A percentile compares a stretch with the other conserved stretches of the same genome.
phyloP scores from a whole-genome alignment of 2,329 filamentous ascomycete genomes.

The Escovopsis weberi region DNA sequence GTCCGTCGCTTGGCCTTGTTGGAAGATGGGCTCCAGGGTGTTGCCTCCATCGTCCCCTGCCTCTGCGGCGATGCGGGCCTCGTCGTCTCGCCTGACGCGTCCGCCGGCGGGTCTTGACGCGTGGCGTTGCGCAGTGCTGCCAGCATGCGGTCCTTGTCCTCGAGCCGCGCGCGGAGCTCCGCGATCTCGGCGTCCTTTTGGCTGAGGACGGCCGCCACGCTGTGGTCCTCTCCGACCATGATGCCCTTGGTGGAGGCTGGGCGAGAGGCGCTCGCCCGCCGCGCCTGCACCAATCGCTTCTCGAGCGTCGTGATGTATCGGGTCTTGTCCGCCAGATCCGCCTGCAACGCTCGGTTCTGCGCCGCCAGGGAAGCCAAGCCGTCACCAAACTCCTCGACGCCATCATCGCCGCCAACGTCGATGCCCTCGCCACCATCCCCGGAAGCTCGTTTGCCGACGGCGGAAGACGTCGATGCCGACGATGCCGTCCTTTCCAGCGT shows the following conservation, averaged over 20 bases:
- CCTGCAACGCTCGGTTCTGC: conserved; percentile 84
- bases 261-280: conserved; percentile 77
- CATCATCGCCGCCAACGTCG: conserved; percentile 48
- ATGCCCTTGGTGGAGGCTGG: conserved; percentile 55
- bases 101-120: conserved; percentile 65
- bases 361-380: conserved; percentile 66
- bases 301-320: conserved; percentile 91
- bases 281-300: conserved; percentile 78
- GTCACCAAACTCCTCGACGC: conserved; percentile 69
- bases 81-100: conserved; percentile 28
- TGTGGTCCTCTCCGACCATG: conserved; percentile 66
- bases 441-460: conserved; percentile 26
- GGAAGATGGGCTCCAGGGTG: conserved; percentile 11
- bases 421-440: conserved; percentile 23
- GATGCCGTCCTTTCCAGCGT: conserved; percentile 51
- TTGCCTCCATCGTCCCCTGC: conserved; percentile 5
- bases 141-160: conserved; percentile 93
- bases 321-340: conserved; percentile 94
- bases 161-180: conserved; percentile 73
- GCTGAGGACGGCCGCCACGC: conserved; percentile 54
- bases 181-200: conserved; percentile 91
- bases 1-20: conserved; percentile 34
- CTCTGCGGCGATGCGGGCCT: conserved; percentile 13
- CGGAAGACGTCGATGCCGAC: conserved; percentile 47
- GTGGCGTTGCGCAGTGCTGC: conserved; percentile 72